Base-by-base conservation (phyloP, 2,329 filamentous ascomycete genomes). In the Diaporthe citrichinensis region DNA sequence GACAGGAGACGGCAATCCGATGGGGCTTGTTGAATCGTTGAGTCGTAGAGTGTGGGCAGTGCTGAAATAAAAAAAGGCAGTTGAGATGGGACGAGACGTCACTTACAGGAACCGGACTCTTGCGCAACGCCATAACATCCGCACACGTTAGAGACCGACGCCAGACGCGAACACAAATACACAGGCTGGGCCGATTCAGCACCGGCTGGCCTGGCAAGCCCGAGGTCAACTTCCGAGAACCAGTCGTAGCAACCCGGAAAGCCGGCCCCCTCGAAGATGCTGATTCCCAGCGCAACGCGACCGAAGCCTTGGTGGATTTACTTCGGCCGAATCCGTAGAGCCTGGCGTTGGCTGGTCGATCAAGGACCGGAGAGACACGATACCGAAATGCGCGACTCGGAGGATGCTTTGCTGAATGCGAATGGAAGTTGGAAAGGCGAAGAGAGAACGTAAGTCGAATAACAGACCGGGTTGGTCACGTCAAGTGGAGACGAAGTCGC, bases 81-180 rank as follows among this genome's bases (percentile, higher is more conserved):
- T 51, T 20, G n/a, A 76, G 65, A 74, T 68, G 72, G 72, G 72
- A 76, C 68, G 73, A 76, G 61, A 65, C 73, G 68, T 74, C 68
- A 76, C 74, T 74, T 73, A 76, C 74, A 76, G 72, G 73, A 71
- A 76, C 65, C 51, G 49, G n/a, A 73, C 74, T 76, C 74, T 68
- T 67, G 74, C 65, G 57, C 74, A 69, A 74, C 74, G 74, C 74
- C 74, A 76, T 76, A 76, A 76, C 74, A 74, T 58, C 72, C 46
- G 46, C 51, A 65, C 59, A 71, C 51, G 68, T 59, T 71, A n/a
- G 25, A 62, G 71, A 73, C 44, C 34, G 58, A 41, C 49, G 46
- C 58, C 71, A 44, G 53, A 73, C 39, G 55, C 31, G 49, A 65
- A 69, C 49, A 55, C 34, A 55, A 53, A 41, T 39, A 69, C 10